Evolutionary conservation across 257 asterid genomes (phyloP), one percentile per base, ranked within the genome.

Genomic region (Datura wrightii): DNA sequence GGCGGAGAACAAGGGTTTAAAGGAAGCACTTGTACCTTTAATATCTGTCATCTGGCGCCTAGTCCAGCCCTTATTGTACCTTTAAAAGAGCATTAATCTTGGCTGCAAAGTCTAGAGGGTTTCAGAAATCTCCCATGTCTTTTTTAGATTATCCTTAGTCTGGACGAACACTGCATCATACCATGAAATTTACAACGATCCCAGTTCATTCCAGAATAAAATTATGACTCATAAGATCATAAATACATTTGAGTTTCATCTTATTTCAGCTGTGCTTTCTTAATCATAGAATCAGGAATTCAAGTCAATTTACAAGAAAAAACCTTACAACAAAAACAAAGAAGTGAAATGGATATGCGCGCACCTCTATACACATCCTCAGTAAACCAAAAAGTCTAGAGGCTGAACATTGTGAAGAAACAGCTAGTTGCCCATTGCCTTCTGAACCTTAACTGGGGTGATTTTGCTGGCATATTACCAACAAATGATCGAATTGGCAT

Each of bases 381-480:
- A 7, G 63, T 52, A 78, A 78, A 78, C 82, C 48, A 8, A 78
- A 78, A 48, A 52, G 15, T 52, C 36, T 69, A 41, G 79, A 67
- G 42, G 19, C 14, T 8, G 78, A 70, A 70, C 56, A 44, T 18
- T 24, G 46, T 31, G 46, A 50, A 24, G 31, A 24, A 24, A 24
- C 31, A 24, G 31, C 31, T 24, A 24, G 31, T 24, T 24, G 31
- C 4, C 34, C 16, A 36, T 78, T 34, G 9, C 16, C 34, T 78
- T 78, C 0, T 50, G 63, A 78, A 78, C 63, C 14, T 78, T 50
- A 19, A 19, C 39, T 19, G 3, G 46, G 46, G 15, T 14, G 82
- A 24, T 24, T 24, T 24, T 24, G 31, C 31, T 24, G 31, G 31
- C 31, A 24, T 42, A 14, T 50, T 31, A 10, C 46, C 52, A 48